phyloP scores from a whole-genome alignment of 2,329 filamentous ascomycete genomes.

The Pseudocercospora musae region DNA sequence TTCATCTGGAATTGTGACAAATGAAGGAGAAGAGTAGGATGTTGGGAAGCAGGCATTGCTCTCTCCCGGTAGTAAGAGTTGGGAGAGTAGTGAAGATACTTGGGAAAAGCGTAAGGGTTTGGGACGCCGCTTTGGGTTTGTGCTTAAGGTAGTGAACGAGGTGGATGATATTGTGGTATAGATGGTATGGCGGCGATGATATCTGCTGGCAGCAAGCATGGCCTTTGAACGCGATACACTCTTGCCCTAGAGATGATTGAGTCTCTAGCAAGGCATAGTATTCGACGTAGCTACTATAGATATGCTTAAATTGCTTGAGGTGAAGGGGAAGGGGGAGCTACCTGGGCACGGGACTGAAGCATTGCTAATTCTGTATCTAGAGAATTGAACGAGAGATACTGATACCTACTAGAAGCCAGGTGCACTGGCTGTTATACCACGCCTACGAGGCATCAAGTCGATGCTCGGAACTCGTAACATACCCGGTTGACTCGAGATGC shows the following conservation, averaged over 20 bases:
- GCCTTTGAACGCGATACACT: too few relatives aligned
- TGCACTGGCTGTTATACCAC: neutral
- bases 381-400: neutral
- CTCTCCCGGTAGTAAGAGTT: neutral
- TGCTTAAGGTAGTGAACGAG: too few relatives aligned
- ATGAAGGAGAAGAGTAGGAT: neutral
- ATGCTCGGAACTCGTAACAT: neutral
- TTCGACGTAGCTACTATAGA: neutral
- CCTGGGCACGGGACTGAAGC: neutral
- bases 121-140: too few relatives aligned
- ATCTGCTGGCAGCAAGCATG: neutral
- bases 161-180: neutral
- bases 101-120: too few relatives aligned
- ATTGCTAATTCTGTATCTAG: neutral
- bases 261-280: neutral
- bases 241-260: neutral
- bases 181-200: neutral
- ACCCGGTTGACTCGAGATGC: neutral
- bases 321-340: neutral
- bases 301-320: neutral
- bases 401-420: neutral
- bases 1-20: neutral
- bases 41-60: neutral
- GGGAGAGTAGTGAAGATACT: neutral
- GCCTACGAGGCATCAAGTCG: neutral